Percentiles rank a stretch among this genome's conserved stretches.
Conservation (phyloP, 1,284 basidiomycete species). For the Abortiporus biennis region DNA sequence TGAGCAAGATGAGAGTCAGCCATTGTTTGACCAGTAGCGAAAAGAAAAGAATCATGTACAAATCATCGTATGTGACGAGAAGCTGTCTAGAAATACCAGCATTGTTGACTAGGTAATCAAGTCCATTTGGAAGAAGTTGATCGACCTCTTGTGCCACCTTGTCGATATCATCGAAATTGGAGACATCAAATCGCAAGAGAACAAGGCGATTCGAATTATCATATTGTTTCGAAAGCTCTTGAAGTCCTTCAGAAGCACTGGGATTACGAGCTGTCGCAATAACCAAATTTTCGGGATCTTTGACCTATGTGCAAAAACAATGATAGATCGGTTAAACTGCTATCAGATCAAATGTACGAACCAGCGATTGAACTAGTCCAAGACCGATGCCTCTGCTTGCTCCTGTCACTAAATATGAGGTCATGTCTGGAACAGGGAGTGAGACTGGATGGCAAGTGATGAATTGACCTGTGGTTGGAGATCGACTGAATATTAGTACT, state of each 20-base stretch:
- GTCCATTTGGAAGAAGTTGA: constrained; percentile 2
- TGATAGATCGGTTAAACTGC: too few species aligned
- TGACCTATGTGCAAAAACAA: too few species aligned
- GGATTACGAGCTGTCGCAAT: background rate
- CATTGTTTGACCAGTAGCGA: background rate
- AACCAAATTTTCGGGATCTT: constrained; percentile 8
- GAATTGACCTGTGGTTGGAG: too few species aligned
- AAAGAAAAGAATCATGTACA: background rate
- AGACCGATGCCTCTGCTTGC: too few species aligned
- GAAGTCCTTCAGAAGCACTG: constrained; percentile 2
- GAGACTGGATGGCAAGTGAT: too few species aligned
- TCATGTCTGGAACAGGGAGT: too few species aligned
- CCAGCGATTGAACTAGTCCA: too few species aligned
- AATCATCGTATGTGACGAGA: background rate
- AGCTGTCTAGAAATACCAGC: constrained; percentile 1
- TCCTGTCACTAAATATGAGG: too few species aligned
- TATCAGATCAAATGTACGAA: too few species aligned
- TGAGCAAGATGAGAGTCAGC: background rate
- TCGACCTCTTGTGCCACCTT: background rate
- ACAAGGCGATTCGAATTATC: background rate
- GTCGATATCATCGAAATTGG: background rate
- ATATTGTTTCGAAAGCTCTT: background rate
- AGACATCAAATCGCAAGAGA: background rate
- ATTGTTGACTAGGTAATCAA: constrained; percentile 6
- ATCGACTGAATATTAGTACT: too few species aligned